Evolutionary conservation across 495 filamentous ascomycete genomes (phyloP).

Genomic region (Evansstolkia leycettana): DNA sequence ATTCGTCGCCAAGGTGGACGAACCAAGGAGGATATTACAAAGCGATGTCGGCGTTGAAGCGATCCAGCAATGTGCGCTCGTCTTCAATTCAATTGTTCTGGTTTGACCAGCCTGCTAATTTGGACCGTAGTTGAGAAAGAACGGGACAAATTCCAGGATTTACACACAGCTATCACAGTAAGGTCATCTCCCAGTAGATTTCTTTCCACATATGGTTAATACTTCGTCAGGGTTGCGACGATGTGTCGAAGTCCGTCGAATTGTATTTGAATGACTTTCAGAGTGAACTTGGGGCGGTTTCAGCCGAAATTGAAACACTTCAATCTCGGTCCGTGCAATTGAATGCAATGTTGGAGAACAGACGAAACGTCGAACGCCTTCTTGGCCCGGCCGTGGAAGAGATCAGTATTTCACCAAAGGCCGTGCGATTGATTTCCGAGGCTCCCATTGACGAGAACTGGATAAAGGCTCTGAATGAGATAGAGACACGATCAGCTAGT

Average conservation of each 20-base stretch:
- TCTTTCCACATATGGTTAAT: not conserved
- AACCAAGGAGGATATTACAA: constrained; percentile 18
- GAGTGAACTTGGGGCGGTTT: constrained; percentile 80
- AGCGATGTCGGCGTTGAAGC: constrained; percentile 52
- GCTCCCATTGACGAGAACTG: constrained; percentile 84
- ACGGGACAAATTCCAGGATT: constrained; percentile 77
- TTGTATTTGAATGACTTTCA: constrained; percentile 84
- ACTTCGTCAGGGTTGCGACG: constrained; percentile 58
- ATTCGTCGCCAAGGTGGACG: constrained; percentile 41
- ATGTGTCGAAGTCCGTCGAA: constrained; percentile 87
- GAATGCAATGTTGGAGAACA: constrained; percentile 79
- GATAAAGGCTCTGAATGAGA: constrained; percentile 72
- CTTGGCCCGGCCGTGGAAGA: constrained; percentile 88
- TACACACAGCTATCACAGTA: constrained; percentile 71
- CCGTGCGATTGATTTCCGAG: constrained; percentile 73
- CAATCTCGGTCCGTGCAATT: constrained; percentile 75
- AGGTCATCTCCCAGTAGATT: not conserved
- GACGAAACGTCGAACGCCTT: constrained; percentile 76
- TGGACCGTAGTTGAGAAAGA: constrained; percentile 60
- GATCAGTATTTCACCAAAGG: constrained; percentile 69
- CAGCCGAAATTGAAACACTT: constrained; percentile 85
- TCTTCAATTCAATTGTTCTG: constrained; percentile 9
- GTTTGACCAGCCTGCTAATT: constrained; percentile 9
- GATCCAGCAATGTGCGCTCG: constrained; percentile 58
- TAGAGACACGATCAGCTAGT: constrained; percentile 63